Evolutionary conservation across 2,329 filamentous ascomycete species (phyloP), one percentile per base, ranked within the genome.

Genomic region (Aspergillus fischeri): DNA sequence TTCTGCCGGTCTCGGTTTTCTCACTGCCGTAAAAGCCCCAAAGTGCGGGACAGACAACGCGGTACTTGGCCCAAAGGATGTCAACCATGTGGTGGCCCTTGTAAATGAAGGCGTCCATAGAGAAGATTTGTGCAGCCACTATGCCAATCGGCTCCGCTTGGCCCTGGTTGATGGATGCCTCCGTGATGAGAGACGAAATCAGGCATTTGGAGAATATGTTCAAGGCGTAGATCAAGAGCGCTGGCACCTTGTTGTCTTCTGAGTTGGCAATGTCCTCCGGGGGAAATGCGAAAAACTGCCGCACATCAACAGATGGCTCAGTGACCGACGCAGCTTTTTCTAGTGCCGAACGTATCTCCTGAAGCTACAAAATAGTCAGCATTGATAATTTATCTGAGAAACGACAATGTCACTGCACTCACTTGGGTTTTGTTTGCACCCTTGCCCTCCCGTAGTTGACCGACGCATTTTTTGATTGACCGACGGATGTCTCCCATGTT

Each of bases 11-110:
- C 49, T 86, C 82, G 0, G 87, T 95, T 60, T 81, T 86, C 70
- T 96, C 91, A 60, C 80, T 86, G 25, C 91, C 92, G 47, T 85
- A 82, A 62, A 92, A 85, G 20, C 93, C 93, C 70, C 95, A 97
- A 0, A 99, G 79, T 1, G 92, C 87, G 0, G 94, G 93, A 66
- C 91, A 96, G 3, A 85, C 81, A 17, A 89, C 80, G 58, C 92
- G 86, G 67, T 90, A 89, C 73, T 97, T 97, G 54, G 92, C 88
- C 67, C 96, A 87, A 29, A 97, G 80, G 58, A 97, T 90, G 69
- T 95, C 90, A 53, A 91, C 87, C 57, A 96, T 79, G 1, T 87
- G 82, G 50, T 82, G 75, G 8, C 85, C 87, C 52, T 86, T 82
- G 81, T 86, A 89, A 54, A 83, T 78, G 67, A 90, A 89, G 17